These are phyloP conservation scores for Boletus sensibilis DNA, from an alignment of 768 basidiomycete genomes.

Conservation along the genomic window DNA sequence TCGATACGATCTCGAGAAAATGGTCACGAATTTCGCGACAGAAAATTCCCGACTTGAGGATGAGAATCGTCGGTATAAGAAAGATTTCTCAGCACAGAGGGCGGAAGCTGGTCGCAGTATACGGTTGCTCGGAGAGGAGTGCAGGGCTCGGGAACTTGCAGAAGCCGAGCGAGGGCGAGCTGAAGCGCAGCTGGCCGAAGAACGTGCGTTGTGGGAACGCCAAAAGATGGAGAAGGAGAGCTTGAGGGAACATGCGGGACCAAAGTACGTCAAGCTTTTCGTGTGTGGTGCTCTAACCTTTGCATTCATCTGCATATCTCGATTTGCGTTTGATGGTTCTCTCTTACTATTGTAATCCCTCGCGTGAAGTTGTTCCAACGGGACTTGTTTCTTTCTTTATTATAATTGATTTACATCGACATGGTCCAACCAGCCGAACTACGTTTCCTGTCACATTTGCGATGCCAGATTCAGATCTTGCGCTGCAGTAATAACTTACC, in stretches of 20 bases:
- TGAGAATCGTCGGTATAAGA: conserved; percentile 20
- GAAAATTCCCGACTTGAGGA: conserved; percentile 33
- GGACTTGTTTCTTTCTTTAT: conserved; percentile 1
- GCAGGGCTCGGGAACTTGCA: conserved; percentile 18
- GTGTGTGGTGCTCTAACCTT: conserved; percentile 16
- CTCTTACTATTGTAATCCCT: background rate
- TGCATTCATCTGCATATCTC: conserved; percentile 14
- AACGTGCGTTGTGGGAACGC: conserved; percentile 10
- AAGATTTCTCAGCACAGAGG: conserved; percentile 9
- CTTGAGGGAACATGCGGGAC: background rate
- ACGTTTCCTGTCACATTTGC: background rate
- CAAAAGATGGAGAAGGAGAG: background rate
- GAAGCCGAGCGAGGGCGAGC: conserved; percentile 12
- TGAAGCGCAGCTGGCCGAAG: conserved; percentile 19
- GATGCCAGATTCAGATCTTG: background rate
- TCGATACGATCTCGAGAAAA: conserved; percentile 39
- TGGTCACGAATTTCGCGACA: conserved; percentile 36
- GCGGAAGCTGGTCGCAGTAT: conserved; percentile 12
- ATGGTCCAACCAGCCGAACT: background rate
- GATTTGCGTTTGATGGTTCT: conserved; percentile 8
- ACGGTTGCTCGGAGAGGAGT: conserved; percentile 23
- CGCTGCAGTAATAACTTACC: background rate
- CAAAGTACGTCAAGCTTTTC: conserved; percentile 10
- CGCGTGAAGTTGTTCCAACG: background rate
- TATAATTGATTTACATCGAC: background rate